These are phyloP conservation scores for Hericium erinaceus DNA, from an alignment of 768 basidiomycete species.

Conservation along the genomic window DNA sequence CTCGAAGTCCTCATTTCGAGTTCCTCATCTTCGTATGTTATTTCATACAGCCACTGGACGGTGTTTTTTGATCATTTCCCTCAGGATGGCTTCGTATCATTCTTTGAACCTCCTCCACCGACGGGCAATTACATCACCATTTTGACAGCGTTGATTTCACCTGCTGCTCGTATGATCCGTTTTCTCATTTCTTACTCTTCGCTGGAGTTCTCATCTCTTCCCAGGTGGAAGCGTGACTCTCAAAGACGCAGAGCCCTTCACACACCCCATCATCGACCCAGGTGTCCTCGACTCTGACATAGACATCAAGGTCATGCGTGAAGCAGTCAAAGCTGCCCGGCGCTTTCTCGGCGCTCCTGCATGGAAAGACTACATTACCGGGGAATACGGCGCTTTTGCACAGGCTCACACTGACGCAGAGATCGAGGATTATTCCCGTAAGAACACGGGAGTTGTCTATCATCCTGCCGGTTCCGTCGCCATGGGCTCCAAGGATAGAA, in stretches of 20 bases:
- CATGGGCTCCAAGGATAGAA: conserved; percentile 25
- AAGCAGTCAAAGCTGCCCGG: conserved; percentile 3
- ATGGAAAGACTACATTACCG: conserved; percentile 2
- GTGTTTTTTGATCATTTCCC: neutral
- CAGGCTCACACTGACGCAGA: conserved; percentile 9
- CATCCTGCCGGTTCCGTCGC: conserved; percentile 28
- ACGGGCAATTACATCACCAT: conserved; percentile 15
- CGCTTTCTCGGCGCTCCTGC: conserved; percentile 2
- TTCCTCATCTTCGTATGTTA: conserved; percentile 8
- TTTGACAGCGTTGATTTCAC: conserved; percentile 11
- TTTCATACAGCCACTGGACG: neutral
- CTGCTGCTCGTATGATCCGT: conserved; percentile 15
- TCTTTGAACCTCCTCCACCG: conserved; percentile 3
- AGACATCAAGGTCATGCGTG: conserved; percentile 3
- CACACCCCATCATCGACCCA: conserved; percentile 7
- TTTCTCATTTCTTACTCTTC: neutral
- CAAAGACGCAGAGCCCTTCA: neutral
- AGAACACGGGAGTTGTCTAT: conserved; percentile 11
- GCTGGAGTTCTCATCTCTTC: neutral
- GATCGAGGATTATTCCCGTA: conserved; percentile 14
- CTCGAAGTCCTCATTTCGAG: conserved; percentile 10
- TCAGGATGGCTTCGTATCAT: conserved; percentile 4
- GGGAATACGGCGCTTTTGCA: neutral
- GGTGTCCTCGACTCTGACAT: conserved; percentile 2
- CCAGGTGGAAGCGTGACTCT: conserved; percentile 11